A percentile compares a stretch with the other conserved stretches of the same genome.
Evolutionary conservation across 2,329 filamentous ascomycete species (phyloP).

Genomic region (Trichophyton schoenleinii): DNA sequence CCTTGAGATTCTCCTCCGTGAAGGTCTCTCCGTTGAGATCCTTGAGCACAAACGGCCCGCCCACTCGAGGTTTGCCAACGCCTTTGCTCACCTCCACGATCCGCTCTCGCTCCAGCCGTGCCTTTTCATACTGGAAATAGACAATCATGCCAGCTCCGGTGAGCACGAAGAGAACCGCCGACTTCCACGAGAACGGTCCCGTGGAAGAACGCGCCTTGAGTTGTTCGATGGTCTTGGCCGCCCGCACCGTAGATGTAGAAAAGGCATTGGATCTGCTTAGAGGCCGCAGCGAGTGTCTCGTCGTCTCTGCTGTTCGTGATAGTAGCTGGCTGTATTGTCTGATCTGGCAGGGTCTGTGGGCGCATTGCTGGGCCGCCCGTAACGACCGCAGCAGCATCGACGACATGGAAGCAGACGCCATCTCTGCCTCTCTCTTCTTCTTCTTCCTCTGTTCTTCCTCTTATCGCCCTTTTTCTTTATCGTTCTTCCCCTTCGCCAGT

Average conservation of each 20-base stretch:
- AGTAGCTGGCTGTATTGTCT: background rate
- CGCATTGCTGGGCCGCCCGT: background rate
- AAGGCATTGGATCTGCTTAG: background rate
- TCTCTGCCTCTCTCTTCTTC: background rate
- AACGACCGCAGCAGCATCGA: background rate
- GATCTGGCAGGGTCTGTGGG: background rate
- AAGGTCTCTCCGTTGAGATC: constrained; percentile 72
- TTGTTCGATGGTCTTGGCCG: constrained; percentile 30
- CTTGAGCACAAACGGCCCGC: constrained; percentile 67
- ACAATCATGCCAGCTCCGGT: constrained; percentile 66
- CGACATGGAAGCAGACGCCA: background rate
- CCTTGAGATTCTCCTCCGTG: constrained; percentile 68
- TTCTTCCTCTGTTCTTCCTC: background rate
- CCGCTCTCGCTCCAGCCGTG: constrained; percentile 74
- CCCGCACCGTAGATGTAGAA: background rate
- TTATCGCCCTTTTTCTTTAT: background rate
- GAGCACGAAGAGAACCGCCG: constrained; percentile 69
- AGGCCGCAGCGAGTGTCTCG: background rate
- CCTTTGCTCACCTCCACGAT: constrained; percentile 88
- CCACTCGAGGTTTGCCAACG: constrained; percentile 83
- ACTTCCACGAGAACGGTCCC: constrained; percentile 79
- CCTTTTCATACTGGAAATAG: constrained; percentile 92
- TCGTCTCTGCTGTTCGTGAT: background rate
- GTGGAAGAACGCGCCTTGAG: constrained; percentile 28
- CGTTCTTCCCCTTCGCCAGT: background rate